Evolutionary conservation across 441 rosid genomes (phyloP).

Genomic region (Eruca vesicaria): DNA sequence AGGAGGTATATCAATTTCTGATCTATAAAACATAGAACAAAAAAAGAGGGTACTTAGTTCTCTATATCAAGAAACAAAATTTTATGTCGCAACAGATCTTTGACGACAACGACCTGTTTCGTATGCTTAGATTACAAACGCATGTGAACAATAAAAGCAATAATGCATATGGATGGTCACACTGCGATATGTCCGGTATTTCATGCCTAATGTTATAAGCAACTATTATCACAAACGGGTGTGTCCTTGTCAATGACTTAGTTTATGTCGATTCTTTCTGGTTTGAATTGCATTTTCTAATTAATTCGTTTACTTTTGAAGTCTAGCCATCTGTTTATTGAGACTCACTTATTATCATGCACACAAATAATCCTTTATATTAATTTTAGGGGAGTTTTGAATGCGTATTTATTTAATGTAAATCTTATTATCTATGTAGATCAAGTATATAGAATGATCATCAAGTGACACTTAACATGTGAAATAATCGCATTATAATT

Average conservation of each 20-base stretch:
- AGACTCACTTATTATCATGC: background rate
- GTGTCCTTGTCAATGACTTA: background rate
- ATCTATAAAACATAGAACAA: background rate
- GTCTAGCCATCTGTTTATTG: background rate
- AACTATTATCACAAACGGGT: background rate
- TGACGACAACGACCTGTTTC: background rate
- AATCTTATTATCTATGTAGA: background rate
- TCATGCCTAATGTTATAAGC: background rate
- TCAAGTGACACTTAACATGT: background rate
- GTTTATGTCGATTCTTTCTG: background rate
- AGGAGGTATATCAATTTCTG: background rate
- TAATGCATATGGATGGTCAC: background rate
- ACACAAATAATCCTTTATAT: background rate
- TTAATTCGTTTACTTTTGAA: background rate
- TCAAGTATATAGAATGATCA: background rate
- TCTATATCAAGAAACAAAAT: conserved; percentile 1
- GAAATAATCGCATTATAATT: background rate
- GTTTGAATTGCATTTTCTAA: background rate
- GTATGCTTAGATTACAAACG: conserved; percentile 2
- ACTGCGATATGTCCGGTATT: background rate
- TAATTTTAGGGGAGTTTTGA: background rate
- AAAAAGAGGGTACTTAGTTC: background rate
- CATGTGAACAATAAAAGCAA: background rate
- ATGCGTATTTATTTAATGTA: background rate
- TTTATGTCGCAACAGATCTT: background rate